Base-by-base conservation (phyloP, 306 rosid genomes). In the Cajanus cajan region DNA sequence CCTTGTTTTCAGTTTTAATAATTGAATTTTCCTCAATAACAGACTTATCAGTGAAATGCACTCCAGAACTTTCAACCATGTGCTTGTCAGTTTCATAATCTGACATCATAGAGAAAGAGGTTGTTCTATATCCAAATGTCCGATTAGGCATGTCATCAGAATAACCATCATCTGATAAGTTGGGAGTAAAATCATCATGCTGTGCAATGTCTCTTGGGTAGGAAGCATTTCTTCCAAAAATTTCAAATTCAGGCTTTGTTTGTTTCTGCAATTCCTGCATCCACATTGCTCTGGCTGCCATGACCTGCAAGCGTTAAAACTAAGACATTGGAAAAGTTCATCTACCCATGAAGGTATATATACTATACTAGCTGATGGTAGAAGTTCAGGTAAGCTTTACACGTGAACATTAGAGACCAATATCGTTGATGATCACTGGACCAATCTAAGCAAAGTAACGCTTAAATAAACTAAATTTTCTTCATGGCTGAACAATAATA, bases 231-330 rank as follows among this genome's bases (percentile, higher is more conserved):
- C 90, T 84, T 57, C 90, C 86, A 40, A 70, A 82, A 85, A 83
- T 73, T 73, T 85, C 88, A 74, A 82, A 68, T 73, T 87, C 92
- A 44, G 85, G 87, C 62, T 84, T 82, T 45, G 79, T 86, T 76
- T 88, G 91, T 86, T 86, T 85, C 10, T 94, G 98, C 87, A 90
- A 87, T 85, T 92, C 97, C 80, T 92, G 88, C 98, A 94, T 94
- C 98, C 98, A 94, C 88, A 83, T 81, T 45, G 93, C 82, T 90
- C 97, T 86, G 58, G 97, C 97, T 69, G 68, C 97, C 94, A 76
- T 87, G 51, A 95, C 91, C 99, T 95, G 83, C 77, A 72, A 83
- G 66, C 34, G 54, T 67, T 73, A 77, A 68, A 73, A 79, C 76
- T 33, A 80, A 69, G 76, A 57, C 31, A 72, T 71, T 21, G 15